Evolutionary conservation across 495 filamentous ascomycete genomes (phyloP).

Genomic region (Daldinia caldariorum): DNA sequence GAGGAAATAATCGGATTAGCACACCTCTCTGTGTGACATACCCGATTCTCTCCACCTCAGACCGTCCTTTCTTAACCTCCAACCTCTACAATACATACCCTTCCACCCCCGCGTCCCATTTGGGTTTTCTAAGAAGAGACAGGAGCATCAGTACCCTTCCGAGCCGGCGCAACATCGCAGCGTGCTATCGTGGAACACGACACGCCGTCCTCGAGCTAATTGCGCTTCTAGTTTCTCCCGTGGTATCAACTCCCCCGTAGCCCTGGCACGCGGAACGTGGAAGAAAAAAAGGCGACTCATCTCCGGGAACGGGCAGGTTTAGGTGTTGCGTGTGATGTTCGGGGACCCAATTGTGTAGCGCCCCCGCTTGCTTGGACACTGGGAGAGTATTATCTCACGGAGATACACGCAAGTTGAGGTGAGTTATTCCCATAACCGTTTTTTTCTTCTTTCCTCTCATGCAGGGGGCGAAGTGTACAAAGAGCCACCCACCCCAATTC

Average conservation of each 20-base stretch:
- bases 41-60: constrained; percentile 36
- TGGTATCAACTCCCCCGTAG: constrained; percentile 40
- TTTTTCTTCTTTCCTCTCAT: neutral
- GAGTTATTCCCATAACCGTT: constrained; percentile 23
- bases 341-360: constrained; percentile 59
- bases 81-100: constrained; percentile 36
- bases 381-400: constrained; percentile 46
- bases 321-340: constrained; percentile 61
- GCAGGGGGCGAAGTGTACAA: constrained; percentile 22
- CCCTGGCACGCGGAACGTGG: constrained; percentile 51
- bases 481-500: constrained; percentile 35
- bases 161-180: constrained; percentile 43
- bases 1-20: constrained; percentile 46
- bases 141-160: constrained; percentile 38
- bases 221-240: constrained; percentile 37
- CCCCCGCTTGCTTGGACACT: constrained; percentile 52
- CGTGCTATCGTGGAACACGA: constrained; percentile 46
- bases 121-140: constrained; percentile 32
- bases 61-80: constrained; percentile 40
- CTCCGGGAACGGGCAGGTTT: constrained; percentile 57
- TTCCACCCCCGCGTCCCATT: neutral
- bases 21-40: constrained; percentile 39
- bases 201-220: constrained; percentile 40
- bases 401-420: constrained; percentile 46
- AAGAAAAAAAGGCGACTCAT: constrained; percentile 44